Conservation (phyloP, 1,139 yeast genomes). For the Spathaspora sp. region DNA sequence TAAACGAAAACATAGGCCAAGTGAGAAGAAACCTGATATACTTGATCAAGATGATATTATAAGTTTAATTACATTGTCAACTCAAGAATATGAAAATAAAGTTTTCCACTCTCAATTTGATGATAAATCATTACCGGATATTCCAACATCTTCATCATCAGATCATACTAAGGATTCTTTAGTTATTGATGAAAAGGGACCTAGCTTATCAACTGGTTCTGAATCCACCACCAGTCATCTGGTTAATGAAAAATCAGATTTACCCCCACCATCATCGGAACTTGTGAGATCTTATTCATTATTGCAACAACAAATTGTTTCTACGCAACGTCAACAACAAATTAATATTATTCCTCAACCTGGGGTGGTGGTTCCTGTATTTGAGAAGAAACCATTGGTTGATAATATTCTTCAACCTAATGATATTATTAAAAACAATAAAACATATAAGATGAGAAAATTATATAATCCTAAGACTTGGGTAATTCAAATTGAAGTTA, state of each 20-base stretch:
- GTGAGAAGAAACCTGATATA: constrained; percentile 1
- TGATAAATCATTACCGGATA: constrained; percentile 29
- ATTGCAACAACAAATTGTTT: background rate
- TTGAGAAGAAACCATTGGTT: constrained; percentile 1
- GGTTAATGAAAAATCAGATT: constrained; percentile 2
- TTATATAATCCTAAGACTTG: constrained; percentile 47
- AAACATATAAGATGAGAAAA: constrained; percentile 34
- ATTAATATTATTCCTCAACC: background rate
- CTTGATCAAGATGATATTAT: constrained; percentile 24
- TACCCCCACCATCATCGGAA: background rate
- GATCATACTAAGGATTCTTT: constrained; percentile 4
- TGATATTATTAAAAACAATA: constrained; percentile 32
- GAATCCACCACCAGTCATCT: constrained; percentile 1
- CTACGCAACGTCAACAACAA: background rate
- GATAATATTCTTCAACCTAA: no score
- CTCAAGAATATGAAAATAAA: constrained; percentile 55
- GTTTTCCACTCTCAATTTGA: constrained; percentile 53
- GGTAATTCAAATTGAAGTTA: constrained; percentile 73
- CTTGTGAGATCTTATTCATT: background rate
- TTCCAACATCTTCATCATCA: constrained; percentile 13
- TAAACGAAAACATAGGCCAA: background rate
- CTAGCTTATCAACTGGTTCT: background rate
- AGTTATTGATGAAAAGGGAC: constrained; percentile 5
- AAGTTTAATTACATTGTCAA: constrained; percentile 48
- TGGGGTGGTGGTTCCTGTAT: constrained; percentile 1